Evolutionary conservation across 2,329 filamentous ascomycete species (phyloP).

Genomic region (Pseudocercospora cruenta): DNA sequence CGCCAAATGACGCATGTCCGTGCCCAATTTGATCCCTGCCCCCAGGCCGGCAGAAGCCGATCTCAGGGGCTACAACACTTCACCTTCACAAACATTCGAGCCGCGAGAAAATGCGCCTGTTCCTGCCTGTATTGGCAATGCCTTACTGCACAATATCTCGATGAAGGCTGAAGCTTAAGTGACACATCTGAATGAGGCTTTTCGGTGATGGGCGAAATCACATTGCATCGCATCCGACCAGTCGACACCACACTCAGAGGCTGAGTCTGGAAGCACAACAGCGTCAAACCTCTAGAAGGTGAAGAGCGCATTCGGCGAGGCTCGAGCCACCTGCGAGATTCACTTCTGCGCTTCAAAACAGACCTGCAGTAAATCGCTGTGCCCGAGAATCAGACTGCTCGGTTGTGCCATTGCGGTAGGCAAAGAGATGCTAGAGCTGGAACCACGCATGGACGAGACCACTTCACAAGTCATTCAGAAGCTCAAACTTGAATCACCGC

Average conservation of each 20-base stretch:
- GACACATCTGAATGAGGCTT: neutral
- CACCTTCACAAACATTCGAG: neutral
- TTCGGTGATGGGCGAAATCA: neutral
- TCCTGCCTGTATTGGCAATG: no score
- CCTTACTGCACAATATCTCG: no score
- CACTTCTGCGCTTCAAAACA: no score
- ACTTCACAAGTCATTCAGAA: no score
- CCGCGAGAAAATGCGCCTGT: neutral
- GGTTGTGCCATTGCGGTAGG: no score
- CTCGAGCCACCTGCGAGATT: no score
- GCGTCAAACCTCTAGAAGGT: neutral
- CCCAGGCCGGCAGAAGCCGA: neutral
- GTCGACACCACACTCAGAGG: neutral
- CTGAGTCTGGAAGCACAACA: neutral
- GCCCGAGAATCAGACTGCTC: no score
- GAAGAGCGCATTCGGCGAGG: no score
- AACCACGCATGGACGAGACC: no score
- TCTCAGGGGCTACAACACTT: neutral
- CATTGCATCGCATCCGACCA: neutral
- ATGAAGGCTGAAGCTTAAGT: neutral
- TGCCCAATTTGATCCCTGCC: neutral
- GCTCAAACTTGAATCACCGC: no score
- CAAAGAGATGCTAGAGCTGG: no score
- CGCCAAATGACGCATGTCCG: neutral
- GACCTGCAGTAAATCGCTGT: no score